These are phyloP conservation scores for Candida freyschussii DNA, from an alignment of 1,139 yeast genomes.

Conservation along the genomic window DNA sequence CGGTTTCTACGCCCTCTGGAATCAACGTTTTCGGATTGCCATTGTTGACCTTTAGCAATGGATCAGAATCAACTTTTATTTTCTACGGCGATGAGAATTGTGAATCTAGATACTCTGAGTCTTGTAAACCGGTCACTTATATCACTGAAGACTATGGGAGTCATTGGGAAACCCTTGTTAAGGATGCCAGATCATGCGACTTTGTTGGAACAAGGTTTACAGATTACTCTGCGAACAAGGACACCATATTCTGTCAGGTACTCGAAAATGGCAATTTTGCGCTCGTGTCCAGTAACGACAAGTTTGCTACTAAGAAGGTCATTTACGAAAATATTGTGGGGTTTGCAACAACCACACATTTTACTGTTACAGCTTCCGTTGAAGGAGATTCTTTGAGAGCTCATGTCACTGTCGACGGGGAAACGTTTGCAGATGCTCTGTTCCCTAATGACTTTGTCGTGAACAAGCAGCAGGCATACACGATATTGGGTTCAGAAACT, in stretches of 20 bases:
- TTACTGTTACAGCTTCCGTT: slow-evolving; percentile 63
- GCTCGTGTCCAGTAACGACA: slow-evolving; percentile 50
- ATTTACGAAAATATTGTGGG: slow-evolving; percentile 56
- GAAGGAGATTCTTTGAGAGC: slow-evolving; percentile 46
- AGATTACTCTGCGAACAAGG: slow-evolving; percentile 34
- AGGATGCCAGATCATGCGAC: slow-evolving; percentile 56
- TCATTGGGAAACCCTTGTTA: slow-evolving; percentile 48
- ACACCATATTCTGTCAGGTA: slow-evolving; percentile 59
- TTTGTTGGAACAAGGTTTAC: slow-evolving; percentile 55
- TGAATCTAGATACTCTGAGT: slow-evolving; percentile 25
- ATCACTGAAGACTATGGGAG: slow-evolving; percentile 62
- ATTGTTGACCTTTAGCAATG: slow-evolving; percentile 53
- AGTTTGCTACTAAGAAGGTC: slow-evolving; percentile 38
- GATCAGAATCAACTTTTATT: slow-evolving; percentile 41
- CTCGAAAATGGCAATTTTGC: slow-evolving; percentile 28
- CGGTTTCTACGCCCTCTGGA: slow-evolving; percentile 46
- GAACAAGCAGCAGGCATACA: slow-evolving; percentile 71
- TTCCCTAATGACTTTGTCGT: slow-evolving; percentile 70
- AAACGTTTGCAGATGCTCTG: slow-evolving; percentile 67
- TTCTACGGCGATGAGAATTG: slow-evolving; percentile 67
- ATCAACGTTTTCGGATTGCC: slow-evolving; percentile 37
- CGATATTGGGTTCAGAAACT: slow-evolving; percentile 72
- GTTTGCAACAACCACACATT: slow-evolving; percentile 61
- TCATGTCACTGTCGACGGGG: slow-evolving; percentile 79
- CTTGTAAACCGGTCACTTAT: slow-evolving; percentile 56